Evolutionary conservation across 140 eudicot genomes (phyloP), one percentile per base, ranked within the genome.

Genomic region (Oenanthe javanica): DNA sequence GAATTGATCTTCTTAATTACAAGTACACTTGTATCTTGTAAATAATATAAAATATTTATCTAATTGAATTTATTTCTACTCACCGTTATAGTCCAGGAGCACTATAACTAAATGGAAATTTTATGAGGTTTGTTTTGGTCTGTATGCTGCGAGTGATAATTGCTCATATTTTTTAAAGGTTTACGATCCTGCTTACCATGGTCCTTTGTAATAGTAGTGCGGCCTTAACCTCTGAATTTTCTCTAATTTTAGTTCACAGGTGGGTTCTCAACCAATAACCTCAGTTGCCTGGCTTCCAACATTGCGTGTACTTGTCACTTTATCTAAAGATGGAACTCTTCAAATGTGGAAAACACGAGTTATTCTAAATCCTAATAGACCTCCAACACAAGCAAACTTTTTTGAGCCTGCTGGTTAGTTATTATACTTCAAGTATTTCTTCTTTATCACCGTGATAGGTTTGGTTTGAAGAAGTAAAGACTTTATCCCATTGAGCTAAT

Each of bases 281-380:
- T 92, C 99, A 67, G 91, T 95, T 81, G 79, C 97, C n/a, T 95
- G 99, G 99, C 92, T 92, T 59, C 93, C 99, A 10, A 46, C 84
- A 76, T 85, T 95, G 89, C 89, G 97, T 76, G 67, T 92, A 86
- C 91, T 95, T 75, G 96, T 89, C 73, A 95, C 99, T 69, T 83
- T 95, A 79, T 90, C 99, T 51, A 95, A 91, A 81, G 99, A 95
- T 85, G 99, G 99, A 86, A 85, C 89, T 78, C 90, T 93, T 75
- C 99, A 95, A 88, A 97, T 93, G 77, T 95, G 99, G 99, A 95
- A 89, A 85, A 89, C 99, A 70, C 89, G 94, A 84, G 93, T 85
- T 77, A 81, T 61, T 15, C 84, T 80, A n/a, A 92, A 86, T 82
- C 89, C 97, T 64, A 92, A 91, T 82, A 88, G 88, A 78, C 93